Evolutionary conservation across 225 moss, liverwort and hornwort genomes (phyloP), one percentile per base, ranked within the genome.

Genomic region (Anthoceros angustus): DNA sequence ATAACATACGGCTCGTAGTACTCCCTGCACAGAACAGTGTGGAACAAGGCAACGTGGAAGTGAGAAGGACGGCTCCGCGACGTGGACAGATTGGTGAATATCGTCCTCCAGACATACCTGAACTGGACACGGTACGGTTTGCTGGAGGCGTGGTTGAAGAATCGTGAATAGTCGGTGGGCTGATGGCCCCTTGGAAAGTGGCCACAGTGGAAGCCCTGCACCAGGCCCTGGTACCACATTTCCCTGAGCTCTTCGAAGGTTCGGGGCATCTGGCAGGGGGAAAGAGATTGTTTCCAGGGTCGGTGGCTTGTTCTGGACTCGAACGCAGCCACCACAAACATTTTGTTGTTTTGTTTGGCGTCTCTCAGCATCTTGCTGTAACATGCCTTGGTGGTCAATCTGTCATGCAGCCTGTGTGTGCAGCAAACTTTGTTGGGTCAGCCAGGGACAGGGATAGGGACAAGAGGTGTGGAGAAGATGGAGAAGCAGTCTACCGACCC

Each of bases 181-280:
- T 71, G 61, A 40, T 79, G 79, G 62, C 79, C 79, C 72, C 79
- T 72, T 12, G 79, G 65, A 61, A 79, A 79, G 66, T 79, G 79
- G 64, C 70, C 71, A 61, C 76, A 76, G 43, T 79, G 79, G 61
- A 79, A 79, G 23, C 72, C 75, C 45, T 61, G 72, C 26, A 70
- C 79, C 14, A 60, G 39, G 65, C 79, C 79, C 40, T 63, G 46
- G 67, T 68, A 68, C 79, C 79, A 79, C 25, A 71, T 70, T 50
- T 69, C 45, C 9, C 63, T 32, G 43, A 79, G 45, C 12, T 79
- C 79, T 16, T 38, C 32, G 65, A 76, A 70, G 49, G 21, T 61
- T 8, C 14, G 55, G 6, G 55, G 55, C n/a, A 55, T 55, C 40
- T 68, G 20, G 75, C 75, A 63, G 68, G 73, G 12, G 5, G 68